These are phyloP conservation scores for Populus hybrid DNA, from an alignment of 441 rosid genomes.

Conservation along the genomic window DNA sequence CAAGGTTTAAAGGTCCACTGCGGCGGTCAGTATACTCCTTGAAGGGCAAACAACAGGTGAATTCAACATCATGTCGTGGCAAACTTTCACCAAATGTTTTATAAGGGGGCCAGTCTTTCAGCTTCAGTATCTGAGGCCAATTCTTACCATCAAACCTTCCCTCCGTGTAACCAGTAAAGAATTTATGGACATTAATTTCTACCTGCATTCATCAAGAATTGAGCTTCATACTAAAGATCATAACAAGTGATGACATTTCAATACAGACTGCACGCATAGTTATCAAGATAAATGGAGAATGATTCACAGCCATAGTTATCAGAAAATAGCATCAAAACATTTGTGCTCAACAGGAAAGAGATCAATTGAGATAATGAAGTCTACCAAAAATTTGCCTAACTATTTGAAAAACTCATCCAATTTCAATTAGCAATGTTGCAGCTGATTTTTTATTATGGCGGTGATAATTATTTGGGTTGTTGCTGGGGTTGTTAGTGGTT, in stretches of 20 bases:
- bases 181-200: slow-evolving; percentile 42
- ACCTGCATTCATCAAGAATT: slow-evolving; percentile 28
- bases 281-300: background rate
- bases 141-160: slow-evolving; percentile 30
- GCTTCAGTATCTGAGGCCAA: slow-evolving; percentile 65
- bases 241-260: background rate
- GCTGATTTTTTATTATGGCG: background rate
- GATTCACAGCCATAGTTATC: background rate
- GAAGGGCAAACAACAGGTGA: slow-evolving; percentile 57
- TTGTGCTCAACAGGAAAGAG: background rate
- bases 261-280: background rate
- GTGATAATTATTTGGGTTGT: background rate
- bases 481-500: background rate
- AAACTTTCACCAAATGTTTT: slow-evolving; percentile 46
- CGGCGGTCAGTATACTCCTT: slow-evolving; percentile 58
- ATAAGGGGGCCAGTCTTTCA: slow-evolving; percentile 80
- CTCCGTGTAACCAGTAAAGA: slow-evolving; percentile 49
- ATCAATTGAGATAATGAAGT: background rate
- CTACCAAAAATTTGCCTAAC: background rate
- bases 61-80: slow-evolving; percentile 64
- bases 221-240: background rate
- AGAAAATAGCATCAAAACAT: background rate
- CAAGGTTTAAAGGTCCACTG: slow-evolving; percentile 53
- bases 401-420: background rate
- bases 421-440: background rate